Evolutionary conservation across 768 basidiomycete genomes (phyloP), one percentile per base, ranked within the genome.

Genomic region (Naganishia antarctica): DNA sequence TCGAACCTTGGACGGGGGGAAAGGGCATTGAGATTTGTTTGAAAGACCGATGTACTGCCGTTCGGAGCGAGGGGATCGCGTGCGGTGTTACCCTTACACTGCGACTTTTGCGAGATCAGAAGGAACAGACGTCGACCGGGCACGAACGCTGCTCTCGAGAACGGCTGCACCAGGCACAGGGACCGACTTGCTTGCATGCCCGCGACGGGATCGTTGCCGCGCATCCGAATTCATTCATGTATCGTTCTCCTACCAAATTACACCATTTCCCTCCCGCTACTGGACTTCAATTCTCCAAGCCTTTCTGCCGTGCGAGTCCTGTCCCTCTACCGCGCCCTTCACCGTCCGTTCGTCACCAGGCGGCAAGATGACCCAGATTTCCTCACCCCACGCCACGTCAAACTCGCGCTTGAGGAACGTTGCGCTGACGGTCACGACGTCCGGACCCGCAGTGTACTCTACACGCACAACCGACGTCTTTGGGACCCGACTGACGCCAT

Each of bases 401-500:
- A 76, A 78, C 2, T 64, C 71, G 47, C 66, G 64, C 48, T 70
- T 49, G 41, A 63, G 43, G 61, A 69, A 75, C 12, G 37, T 63
- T 15, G 70, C 65, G 12, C 60, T 46, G 5, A 76, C 73, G 13
- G 58, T 58, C 7, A 78, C 66, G 15, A 65, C 60, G 1, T 70
- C 64, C 6, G 64, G 37, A 7, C 32, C 43, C 12, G 60, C 70
- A 13, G 40, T 40, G 66, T 75, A 76, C 18, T 45, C 62, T 23
- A 75, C 71, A 9, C 61, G 60, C 23, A 74, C 48, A 1, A 70
- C 58, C 1, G 73, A 70, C 51, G 69, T 72, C 18, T 62, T 61
- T 0, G 75, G 73, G 6, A 66, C 59, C 15, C 65, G 53, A 13
- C 70, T 73, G 48, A 72, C 71, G 13, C 77, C 77, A 61, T 78